Evolutionary conservation across 2,329 filamentous ascomycete genomes (phyloP).

Genomic region (Beauveria rudraprayagi): DNA sequence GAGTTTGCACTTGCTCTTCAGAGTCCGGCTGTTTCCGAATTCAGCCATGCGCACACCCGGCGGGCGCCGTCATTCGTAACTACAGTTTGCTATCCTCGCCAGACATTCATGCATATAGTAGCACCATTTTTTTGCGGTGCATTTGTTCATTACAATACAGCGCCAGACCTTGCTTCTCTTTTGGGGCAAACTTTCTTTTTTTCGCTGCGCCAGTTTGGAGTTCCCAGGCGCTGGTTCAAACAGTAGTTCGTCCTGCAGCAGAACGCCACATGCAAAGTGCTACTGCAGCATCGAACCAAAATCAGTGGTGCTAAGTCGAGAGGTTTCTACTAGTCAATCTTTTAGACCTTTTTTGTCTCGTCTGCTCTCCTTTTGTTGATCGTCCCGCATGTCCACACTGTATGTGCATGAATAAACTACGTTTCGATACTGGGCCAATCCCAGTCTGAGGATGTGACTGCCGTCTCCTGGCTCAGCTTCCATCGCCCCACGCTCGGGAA

Average conservation of each 20-base stretch:
- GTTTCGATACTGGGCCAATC: background rate
- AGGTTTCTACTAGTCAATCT: too few relatives aligned
- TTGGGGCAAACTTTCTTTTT: background rate
- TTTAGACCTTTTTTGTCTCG: too few relatives aligned
- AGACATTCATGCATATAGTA: too few relatives aligned
- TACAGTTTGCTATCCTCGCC: too few relatives aligned
- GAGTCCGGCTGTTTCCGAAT: too few relatives aligned
- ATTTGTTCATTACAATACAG: background rate
- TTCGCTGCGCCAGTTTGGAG: too few relatives aligned
- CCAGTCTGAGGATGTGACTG: background rate
- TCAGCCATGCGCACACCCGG: too few relatives aligned
- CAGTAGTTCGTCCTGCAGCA: background rate
- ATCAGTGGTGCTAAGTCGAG: too few relatives aligned
- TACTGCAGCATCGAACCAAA: background rate
- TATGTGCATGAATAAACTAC: background rate
- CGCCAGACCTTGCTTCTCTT: constrained; percentile 5
- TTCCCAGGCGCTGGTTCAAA: background rate
- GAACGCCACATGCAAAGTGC: background rate
- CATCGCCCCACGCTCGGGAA: background rate
- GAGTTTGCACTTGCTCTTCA: too few relatives aligned
- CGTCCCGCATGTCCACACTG: too few relatives aligned
- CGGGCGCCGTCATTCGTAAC: too few relatives aligned
- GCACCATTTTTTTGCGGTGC: background rate
- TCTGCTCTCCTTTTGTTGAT: too few relatives aligned
- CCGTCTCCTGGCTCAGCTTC: background rate